Evolutionary conservation across 768 basidiomycete genomes (phyloP), one percentile per base, ranked within the genome.

Genomic region (Russula ochroleuca): DNA sequence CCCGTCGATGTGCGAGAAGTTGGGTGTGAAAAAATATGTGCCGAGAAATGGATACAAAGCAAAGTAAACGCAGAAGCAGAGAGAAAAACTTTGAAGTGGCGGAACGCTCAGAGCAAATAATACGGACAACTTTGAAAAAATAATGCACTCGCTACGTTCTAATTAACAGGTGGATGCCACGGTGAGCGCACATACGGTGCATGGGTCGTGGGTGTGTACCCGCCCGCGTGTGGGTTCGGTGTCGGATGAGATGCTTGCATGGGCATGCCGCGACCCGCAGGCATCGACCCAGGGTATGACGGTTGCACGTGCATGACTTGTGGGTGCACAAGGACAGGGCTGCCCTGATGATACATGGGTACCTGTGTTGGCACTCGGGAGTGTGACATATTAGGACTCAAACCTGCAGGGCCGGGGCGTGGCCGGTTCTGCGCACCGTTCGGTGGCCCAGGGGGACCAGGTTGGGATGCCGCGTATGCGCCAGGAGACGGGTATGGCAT

Each of bases 361-460:
- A 55, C 45, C 3, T 79, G 71, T 8, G 69, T 70, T 43, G 70
- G 74, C 49, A 72, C 72, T 57, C 80, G 75, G 25, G 77, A 75
- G 53, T 71, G 72, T 4, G 82, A 74, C 76, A 88, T 79, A n/a
- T 81, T 82, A n/a, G 90, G 90, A 71, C 88, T 90, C 75, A 90
- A 82, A 49, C 64, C 64, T 1, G 64, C 41, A 6, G 47, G 72
- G 87, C 75, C 15, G 82, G 66, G 38, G 63, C 63, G 62, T 83
- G 84, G 23, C 55, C 84, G 76, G 35, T 69, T 72, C 38, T 72
- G 76, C 7, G 70, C 66, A 14, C 76, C 75, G 58, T 72, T 68
- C 31, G 67, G 76, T 61, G 77, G 72, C 37, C 72, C 76, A 63
- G 81, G 82, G 71, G 53, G 77, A 62, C 77, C 80, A 40, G 75